phyloP scores from a whole-genome alignment of 2,329 filamentous ascomycete genomes.

The Phialemoniopsis sp. region DNA sequence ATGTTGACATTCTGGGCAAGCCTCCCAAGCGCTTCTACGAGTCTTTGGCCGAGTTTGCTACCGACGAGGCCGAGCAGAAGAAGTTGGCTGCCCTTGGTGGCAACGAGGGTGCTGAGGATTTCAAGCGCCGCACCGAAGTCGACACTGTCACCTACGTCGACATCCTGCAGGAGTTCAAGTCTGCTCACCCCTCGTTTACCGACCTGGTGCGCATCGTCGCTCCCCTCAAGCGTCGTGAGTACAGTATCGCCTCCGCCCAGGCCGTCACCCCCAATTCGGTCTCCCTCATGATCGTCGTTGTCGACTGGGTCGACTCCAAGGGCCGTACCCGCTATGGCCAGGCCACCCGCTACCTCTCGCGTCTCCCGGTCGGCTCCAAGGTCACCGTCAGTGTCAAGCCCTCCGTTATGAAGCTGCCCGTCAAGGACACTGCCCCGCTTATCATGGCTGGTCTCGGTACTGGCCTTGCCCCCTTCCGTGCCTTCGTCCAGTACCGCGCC shows the following conservation, averaged over 20 bases:
- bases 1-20: slow-evolving; percentile 93
- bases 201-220: slow-evolving; percentile 84
- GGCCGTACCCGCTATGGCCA: slow-evolving; percentile 90
- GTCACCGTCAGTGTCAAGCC: slow-evolving; percentile 95
- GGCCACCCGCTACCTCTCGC: slow-evolving; percentile 84
- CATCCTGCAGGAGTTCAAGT: slow-evolving; percentile 82
- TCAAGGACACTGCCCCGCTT: slow-evolving; percentile 80
- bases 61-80: slow-evolving; percentile 76
- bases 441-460: slow-evolving; percentile 99
- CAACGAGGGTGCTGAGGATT: slow-evolving; percentile 78
- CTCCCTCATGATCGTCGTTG: slow-evolving; percentile 92
- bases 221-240: slow-evolving; percentile 94
- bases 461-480: slow-evolving; percentile 96
- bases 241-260: slow-evolving; percentile 98
- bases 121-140: slow-evolving; percentile 87
- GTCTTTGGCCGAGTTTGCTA: slow-evolving; percentile 78
- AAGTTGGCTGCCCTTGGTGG: slow-evolving; percentile 73
- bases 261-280: slow-evolving; percentile 89
- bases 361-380: slow-evolving; percentile 67
- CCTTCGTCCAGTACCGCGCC: slow-evolving; percentile 96
- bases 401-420: slow-evolving; percentile 97
- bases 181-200: slow-evolving; percentile 82
- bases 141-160: slow-evolving; percentile 92
- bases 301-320: slow-evolving; percentile 86
- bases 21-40: slow-evolving; percentile 99